These are phyloP conservation scores for Kluyveromyces dobzhanskii DNA, from an alignment of 805 yeast genomes.

Conservation along the genomic window DNA sequence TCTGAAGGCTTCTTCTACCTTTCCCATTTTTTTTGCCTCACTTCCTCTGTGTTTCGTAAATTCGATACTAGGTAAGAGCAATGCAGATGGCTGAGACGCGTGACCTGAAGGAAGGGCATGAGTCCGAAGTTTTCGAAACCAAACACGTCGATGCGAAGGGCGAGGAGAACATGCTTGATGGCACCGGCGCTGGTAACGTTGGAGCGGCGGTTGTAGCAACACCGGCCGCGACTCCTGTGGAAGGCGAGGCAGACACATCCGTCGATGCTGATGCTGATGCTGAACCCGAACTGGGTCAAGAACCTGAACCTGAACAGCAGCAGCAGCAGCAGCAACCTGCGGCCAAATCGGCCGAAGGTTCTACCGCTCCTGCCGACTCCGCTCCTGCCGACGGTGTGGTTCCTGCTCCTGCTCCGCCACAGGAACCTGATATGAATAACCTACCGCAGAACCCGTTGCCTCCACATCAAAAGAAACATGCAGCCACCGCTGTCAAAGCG, in stretches of 20 bases:
- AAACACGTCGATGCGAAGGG: constrained; percentile 2
- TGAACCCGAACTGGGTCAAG: constrained; percentile 3
- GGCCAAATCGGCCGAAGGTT: constrained; percentile 1
- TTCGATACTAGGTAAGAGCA: not conserved
- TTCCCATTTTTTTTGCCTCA: too few relatives aligned
- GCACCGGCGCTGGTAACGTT: constrained; percentile 11
- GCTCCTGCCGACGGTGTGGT: constrained; percentile 5
- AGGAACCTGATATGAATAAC: constrained; percentile 65
- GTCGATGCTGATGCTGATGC: not conserved
- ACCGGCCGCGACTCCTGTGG: constrained; percentile 6
- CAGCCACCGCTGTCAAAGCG: constrained; percentile 70
- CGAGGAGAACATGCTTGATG: constrained; percentile 12
- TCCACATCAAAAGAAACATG: constrained; percentile 76
- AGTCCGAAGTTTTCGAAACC: not conserved
- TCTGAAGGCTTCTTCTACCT: too few relatives aligned
- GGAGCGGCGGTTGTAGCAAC: constrained; percentile 18
- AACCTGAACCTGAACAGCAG: constrained; percentile 2
- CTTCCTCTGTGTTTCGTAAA: too few relatives aligned
- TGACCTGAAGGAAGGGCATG: constrained; percentile 3
- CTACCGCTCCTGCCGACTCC: constrained; percentile 2
- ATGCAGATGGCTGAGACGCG: constrained; percentile 5
- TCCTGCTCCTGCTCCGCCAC: constrained; percentile 72
- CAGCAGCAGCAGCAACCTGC: constrained; percentile 7
- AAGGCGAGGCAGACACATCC: constrained; percentile 6
- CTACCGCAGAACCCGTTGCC: constrained; percentile 64